These are phyloP conservation scores for Xylaria digitata DNA, from an alignment of 2,329 filamentous ascomycete species.

Conservation along the genomic window DNA sequence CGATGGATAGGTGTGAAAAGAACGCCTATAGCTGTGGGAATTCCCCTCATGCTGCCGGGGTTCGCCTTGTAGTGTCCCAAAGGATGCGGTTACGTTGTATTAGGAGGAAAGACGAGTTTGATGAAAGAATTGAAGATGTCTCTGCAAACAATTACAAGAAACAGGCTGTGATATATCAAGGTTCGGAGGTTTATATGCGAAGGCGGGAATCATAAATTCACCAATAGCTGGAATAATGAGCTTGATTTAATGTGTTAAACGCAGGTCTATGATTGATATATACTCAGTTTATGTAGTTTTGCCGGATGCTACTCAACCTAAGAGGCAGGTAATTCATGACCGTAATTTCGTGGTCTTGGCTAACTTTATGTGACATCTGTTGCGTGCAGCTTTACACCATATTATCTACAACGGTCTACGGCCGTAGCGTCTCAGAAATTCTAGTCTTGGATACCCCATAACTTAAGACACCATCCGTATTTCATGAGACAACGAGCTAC, in stretches of 20 bases:
- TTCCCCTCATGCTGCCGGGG: conserved; percentile 3
- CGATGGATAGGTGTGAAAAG: background rate
- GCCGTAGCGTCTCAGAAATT: background rate
- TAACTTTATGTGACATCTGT: background rate
- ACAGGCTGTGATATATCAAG: background rate
- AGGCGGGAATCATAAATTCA: conserved; percentile 20
- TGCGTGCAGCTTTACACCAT: background rate
- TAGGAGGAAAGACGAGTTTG: background rate
- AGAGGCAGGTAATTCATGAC: background rate
- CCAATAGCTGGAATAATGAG: conserved; percentile 1
- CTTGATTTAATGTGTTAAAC: conserved; percentile 10
- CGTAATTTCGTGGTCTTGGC: background rate
- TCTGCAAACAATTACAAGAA: background rate
- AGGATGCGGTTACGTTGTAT: background rate
- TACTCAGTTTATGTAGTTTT: background rate
- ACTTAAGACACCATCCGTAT: background rate
- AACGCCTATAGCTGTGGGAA: background rate
- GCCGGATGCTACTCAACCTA: conserved; percentile 4
- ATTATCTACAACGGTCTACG: background rate
- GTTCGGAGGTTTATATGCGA: conserved; percentile 4
- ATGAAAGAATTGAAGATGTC: background rate
- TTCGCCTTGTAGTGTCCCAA: background rate
- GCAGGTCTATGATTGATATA: background rate
- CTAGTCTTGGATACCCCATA: background rate
- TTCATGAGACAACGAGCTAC: background rate